These are phyloP conservation scores for Oldenlandia corymbosa DNA, from an alignment of 257 asterid species.

Conservation along the genomic window DNA sequence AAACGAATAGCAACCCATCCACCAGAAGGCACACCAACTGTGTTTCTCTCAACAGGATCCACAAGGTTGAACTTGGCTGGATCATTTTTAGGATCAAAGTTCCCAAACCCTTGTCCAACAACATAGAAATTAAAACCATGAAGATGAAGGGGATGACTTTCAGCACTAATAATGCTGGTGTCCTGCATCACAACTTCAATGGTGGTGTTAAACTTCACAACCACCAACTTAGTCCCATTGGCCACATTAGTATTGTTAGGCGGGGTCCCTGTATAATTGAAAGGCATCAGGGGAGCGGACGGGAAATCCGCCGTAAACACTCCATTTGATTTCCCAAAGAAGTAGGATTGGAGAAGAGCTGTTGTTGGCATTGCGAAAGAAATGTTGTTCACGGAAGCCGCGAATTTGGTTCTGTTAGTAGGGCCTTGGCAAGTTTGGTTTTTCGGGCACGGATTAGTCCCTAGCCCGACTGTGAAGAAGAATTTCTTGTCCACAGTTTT, in stretches of 20 bases:
- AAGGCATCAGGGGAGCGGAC: slow-evolving; percentile 26
- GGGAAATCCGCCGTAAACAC: slow-evolving; percentile 50
- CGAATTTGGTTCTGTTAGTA: slow-evolving; percentile 47
- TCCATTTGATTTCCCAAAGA: slow-evolving; percentile 28
- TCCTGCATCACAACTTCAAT: slow-evolving; percentile 61
- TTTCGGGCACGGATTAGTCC: slow-evolving; percentile 35
- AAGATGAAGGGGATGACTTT: slow-evolving; percentile 72
- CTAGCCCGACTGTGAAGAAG: slow-evolving; percentile 36
- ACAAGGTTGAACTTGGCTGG: slow-evolving; percentile 49
- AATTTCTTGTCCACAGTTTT: slow-evolving; percentile 29
- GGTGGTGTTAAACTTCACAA: slow-evolving; percentile 40
- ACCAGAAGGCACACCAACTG: slow-evolving; percentile 52
- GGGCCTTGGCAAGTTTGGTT: slow-evolving; percentile 68
- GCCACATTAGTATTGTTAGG: slow-evolving; percentile 46
- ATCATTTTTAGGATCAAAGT: slow-evolving; percentile 44
- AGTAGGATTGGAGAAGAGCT: slow-evolving; percentile 51
- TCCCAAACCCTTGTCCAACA: slow-evolving; percentile 63
- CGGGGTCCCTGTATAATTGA: slow-evolving; percentile 59
- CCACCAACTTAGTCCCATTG: slow-evolving; percentile 49
- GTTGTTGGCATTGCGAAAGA: slow-evolving; percentile 43
- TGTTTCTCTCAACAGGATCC: slow-evolving; percentile 69
- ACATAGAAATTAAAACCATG: slow-evolving; percentile 55
- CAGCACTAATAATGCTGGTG: slow-evolving; percentile 61
- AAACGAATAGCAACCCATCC: slow-evolving; percentile 75
- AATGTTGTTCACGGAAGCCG: slow-evolving; percentile 53